Conservation (phyloP, 805 yeast species). For the Ogataea trehaloabstinens region DNA sequence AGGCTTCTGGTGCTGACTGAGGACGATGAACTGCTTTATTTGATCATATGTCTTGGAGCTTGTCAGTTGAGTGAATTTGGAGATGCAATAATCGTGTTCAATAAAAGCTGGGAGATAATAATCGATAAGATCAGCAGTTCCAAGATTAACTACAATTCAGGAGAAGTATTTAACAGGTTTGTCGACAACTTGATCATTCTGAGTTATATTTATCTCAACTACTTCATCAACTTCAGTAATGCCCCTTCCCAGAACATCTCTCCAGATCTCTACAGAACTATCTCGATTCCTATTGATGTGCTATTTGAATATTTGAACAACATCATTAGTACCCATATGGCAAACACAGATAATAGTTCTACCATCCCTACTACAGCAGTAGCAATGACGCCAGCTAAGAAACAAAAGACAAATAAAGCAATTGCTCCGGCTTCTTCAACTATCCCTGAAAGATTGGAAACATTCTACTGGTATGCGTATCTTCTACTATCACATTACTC, state of each 20-base stretch:
- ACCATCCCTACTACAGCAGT: not conserved
- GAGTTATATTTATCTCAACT: slow-evolving; percentile 40
- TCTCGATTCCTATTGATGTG: slow-evolving; percentile 41
- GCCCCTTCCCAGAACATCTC: slow-evolving; percentile 5
- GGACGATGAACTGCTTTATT: slow-evolving; percentile 41
- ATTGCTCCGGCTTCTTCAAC: not conserved
- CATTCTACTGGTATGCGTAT: slow-evolving; percentile 48
- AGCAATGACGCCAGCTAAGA: slow-evolving; percentile 1
- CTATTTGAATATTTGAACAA: slow-evolving; percentile 50
- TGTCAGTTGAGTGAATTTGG: slow-evolving; percentile 33
- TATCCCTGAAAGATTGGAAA: slow-evolving; percentile 16
- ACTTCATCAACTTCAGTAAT: slow-evolving; percentile 33
- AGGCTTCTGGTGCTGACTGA: slow-evolving; percentile 25
- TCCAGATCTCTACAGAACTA: slow-evolving; percentile 13
- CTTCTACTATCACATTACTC: slow-evolving; percentile 43
- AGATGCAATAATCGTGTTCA: slow-evolving; percentile 38
- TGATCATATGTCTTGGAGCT: slow-evolving; percentile 47
- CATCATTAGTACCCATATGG: slow-evolving; percentile 40
- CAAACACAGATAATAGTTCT: slow-evolving; percentile 25
- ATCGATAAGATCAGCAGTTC: slow-evolving; percentile 29
- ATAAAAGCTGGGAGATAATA: slow-evolving; percentile 42
- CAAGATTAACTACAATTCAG: slow-evolving; percentile 30
- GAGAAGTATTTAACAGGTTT: slow-evolving; percentile 33
- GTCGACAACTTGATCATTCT: slow-evolving; percentile 46
- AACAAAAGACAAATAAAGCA: not conserved